Percentiles rank a stretch among this genome's conserved stretches.
Conservation (phyloP, 192 early-diverging fungal genomes). For the Dimargaris cristalligena region DNA sequence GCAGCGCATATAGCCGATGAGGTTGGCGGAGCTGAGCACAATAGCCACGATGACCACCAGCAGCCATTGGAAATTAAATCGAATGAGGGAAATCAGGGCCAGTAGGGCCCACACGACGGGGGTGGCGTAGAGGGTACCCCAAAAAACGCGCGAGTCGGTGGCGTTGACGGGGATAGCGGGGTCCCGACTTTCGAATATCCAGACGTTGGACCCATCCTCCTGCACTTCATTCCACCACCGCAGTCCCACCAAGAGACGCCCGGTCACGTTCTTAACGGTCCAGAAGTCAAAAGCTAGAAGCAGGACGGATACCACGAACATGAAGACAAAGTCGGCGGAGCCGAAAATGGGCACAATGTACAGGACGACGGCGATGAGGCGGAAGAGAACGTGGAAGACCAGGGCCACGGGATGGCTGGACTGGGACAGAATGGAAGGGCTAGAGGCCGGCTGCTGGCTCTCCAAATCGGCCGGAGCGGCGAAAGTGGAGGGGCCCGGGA, state of each 20-base stretch:
- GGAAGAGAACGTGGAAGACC: slow-evolving; percentile 80
- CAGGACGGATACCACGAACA: slow-evolving; percentile 83
- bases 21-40: slow-evolving; percentile 73
- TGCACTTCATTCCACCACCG: slow-evolving; percentile 99
- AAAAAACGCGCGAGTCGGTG: slow-evolving; percentile 86
- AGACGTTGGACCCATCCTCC: slow-evolving; percentile 86
- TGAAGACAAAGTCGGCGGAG: slow-evolving; percentile 68
- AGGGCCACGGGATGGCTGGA: slow-evolving; percentile 78
- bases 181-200: slow-evolving; percentile 90
- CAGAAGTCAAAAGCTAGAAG: slow-evolving; percentile 95
- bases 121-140: slow-evolving; percentile 74
- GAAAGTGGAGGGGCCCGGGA: no score
- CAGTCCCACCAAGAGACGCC: slow-evolving; percentile 86
- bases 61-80: slow-evolving; percentile 62
- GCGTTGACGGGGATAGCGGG: slow-evolving; percentile 48
- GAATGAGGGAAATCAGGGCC: slow-evolving; percentile 58
- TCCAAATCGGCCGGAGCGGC: no score
- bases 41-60: slow-evolving; percentile 76
- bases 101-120: slow-evolving; percentile 72
- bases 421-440: background rate
- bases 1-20: slow-evolving; percentile 87
- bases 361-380: slow-evolving; percentile 56
- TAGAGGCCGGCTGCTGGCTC: background rate
- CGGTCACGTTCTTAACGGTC: slow-evolving; percentile 98
- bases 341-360: slow-evolving; percentile 78